Evolutionary conservation across 1,139 yeast species (phyloP).

Genomic region (Pichia sp.): DNA sequence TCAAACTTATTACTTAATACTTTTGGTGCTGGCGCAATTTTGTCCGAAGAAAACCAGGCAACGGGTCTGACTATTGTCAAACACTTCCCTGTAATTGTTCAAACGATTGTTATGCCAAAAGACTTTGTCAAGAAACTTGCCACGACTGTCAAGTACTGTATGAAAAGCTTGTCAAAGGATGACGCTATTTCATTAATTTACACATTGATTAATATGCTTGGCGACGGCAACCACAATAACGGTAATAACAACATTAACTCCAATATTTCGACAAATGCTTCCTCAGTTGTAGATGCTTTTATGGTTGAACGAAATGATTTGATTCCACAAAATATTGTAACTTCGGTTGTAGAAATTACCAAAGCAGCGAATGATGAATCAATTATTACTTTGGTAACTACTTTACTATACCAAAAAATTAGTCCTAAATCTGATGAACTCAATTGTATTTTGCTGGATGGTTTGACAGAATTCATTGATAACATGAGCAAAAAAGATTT

Average conservation of each 20-base stretch:
- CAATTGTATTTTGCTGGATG: conserved; percentile 44
- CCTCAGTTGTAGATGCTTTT: conserved; percentile 20
- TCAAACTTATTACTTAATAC: conserved; percentile 42
- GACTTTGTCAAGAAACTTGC: conserved; percentile 25
- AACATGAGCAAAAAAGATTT: conserved; percentile 59
- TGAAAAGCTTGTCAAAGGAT: conserved; percentile 61
- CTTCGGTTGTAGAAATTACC: conserved; percentile 69
- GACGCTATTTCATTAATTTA: conserved; percentile 83
- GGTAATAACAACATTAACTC: background rate
- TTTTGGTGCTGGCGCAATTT: conserved; percentile 45
- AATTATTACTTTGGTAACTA: conserved; percentile 74
- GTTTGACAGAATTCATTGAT: conserved; percentile 57
- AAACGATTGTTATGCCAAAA: conserved; percentile 25
- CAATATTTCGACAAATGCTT: conserved; percentile 16
- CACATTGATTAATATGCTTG: conserved; percentile 70
- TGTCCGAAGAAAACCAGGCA: conserved; percentile 45
- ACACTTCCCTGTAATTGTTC: conserved; percentile 41
- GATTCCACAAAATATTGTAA: conserved; percentile 58
- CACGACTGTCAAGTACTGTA: conserved; percentile 32
- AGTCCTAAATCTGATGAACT: conserved; percentile 32
- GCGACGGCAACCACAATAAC: conserved; percentile 36
- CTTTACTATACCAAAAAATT: conserved; percentile 81
- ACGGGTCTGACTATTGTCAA: conserved; percentile 47
- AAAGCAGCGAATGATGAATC: conserved; percentile 66
- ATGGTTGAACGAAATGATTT: conserved; percentile 20